Conservation (phyloP, 257 asterid genomes). For the Solanum boliviense region DNA sequence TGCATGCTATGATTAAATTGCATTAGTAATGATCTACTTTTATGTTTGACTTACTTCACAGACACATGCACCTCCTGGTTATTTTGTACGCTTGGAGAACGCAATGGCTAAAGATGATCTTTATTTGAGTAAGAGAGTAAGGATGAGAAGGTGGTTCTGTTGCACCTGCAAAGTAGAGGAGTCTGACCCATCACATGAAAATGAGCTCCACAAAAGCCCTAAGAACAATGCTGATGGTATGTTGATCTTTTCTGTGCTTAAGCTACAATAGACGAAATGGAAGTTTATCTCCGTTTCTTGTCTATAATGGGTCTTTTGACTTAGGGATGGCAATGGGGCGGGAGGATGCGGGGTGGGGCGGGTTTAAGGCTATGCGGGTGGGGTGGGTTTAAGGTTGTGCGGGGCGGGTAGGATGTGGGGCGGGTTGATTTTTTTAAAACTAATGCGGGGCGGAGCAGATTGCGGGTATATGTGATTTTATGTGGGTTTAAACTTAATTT, state of each 20-base stretch:
- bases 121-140: neutral
- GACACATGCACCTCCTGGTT: slow-evolving; percentile 3
- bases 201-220: slow-evolving; percentile 2
- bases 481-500: no score
- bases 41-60: neutral
- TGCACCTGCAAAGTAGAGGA: slow-evolving; percentile 5
- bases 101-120: neutral
- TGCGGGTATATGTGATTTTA: no score
- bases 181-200: neutral
- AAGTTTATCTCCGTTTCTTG: neutral
- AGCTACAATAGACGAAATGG: neutral
- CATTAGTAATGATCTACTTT: neutral
- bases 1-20: neutral
- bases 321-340: neutral
- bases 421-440: no score
- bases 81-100: neutral
- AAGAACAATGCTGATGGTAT: slow-evolving; percentile 6
- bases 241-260: neutral
- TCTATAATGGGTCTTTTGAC: neutral
- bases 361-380: no score
- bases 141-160: slow-evolving; percentile 13
- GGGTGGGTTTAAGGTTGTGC: no score
- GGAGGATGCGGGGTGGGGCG: no score
- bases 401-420: no score
- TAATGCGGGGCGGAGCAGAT: no score